Evolutionary conservation across 2,329 filamentous ascomycete species (phyloP).

Genomic region (Drechslera avenae): DNA sequence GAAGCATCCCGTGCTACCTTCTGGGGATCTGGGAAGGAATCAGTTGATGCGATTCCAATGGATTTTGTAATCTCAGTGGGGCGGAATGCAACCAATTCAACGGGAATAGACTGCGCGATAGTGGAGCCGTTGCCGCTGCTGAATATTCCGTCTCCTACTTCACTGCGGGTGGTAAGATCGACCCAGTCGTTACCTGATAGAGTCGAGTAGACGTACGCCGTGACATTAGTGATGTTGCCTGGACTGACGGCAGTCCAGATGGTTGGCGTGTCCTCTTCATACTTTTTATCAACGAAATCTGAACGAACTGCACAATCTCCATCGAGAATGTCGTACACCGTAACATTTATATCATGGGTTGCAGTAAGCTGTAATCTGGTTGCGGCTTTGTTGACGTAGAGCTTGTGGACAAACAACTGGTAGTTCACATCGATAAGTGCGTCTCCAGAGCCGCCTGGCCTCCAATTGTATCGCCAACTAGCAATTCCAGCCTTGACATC

Average conservation of each 20-base stretch:
- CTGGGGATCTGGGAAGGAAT: constrained; percentile 67
- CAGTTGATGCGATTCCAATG: constrained; percentile 70
- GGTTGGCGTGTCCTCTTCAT: constrained; percentile 56
- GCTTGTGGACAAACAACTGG: constrained; percentile 68
- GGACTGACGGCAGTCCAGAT: constrained; percentile 72
- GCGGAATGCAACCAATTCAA: constrained; percentile 59
- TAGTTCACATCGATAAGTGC: constrained; percentile 65
- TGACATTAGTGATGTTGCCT: constrained; percentile 64
- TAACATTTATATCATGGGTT: constrained; percentile 58
- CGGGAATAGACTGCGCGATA: constrained; percentile 64
- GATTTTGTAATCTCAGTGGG: constrained; percentile 67
- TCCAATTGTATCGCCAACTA: constrained; percentile 71
- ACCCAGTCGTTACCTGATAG: constrained; percentile 54
- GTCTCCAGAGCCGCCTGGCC: constrained; percentile 52
- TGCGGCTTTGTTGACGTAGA: constrained; percentile 65
- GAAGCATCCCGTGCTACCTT: constrained; percentile 62
- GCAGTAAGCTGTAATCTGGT: constrained; percentile 66
- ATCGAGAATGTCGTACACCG: constrained; percentile 70
- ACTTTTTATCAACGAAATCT: constrained; percentile 61
- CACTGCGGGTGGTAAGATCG: constrained; percentile 50
- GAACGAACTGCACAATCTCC: constrained; percentile 71
- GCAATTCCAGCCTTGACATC: constrained; percentile 67
- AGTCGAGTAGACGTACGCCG: constrained; percentile 63
- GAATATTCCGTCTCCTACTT: constrained; percentile 57
- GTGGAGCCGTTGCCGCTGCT: constrained; percentile 63